Base-by-base conservation (phyloP, 768 basidiomycete genomes). In the Suillus tomentosus region DNA sequence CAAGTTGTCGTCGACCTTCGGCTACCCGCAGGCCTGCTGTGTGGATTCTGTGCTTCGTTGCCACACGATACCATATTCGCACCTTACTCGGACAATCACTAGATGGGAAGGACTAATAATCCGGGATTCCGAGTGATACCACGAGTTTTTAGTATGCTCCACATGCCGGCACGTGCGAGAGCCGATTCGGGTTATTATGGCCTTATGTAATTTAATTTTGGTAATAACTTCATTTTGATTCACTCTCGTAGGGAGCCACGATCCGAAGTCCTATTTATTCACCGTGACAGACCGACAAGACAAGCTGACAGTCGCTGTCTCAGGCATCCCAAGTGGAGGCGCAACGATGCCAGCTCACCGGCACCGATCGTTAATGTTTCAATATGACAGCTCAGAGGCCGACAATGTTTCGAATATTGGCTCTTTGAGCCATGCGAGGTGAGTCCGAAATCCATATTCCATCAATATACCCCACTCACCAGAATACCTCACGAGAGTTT, bases 321-420 rank as follows among this genome's bases (percentile, higher is more conserved):
- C 50, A 27, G 50, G 50, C 50, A 15, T 51, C 50, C 48, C 48
- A 24, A 27, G 24, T 50, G 14, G 8, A 17, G 31, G 3, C 17
- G 17, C 27, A 53, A 31, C 34, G 19, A 58, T 58, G 57, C 40
- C 57, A 17, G 24, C 31, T 31, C 31, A 31, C 31, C 31, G 40
- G 8, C 27, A 58, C 39, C 57, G 40, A 42, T 58, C 57, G 31
- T 17, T 58, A 17, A 57, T 24, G 24, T 58, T 58, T 11, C 57
- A 58, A 6, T 24, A 3, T 17, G 39, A 42, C 39, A 24, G 22
- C 17, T 42, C 57, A 2, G 57, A 58, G 17, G 17, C 14, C 5
- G 57, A 42, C 17, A 58, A 24, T 42, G 57, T 17, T 6, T 58
- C 24, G 24, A 58, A 42, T 42, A 31, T 58, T 13, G 17, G 40